Evolutionary conservation across 2,329 filamentous ascomycete species (phyloP).

Genomic region (Niveomyces coronatus): DNA sequence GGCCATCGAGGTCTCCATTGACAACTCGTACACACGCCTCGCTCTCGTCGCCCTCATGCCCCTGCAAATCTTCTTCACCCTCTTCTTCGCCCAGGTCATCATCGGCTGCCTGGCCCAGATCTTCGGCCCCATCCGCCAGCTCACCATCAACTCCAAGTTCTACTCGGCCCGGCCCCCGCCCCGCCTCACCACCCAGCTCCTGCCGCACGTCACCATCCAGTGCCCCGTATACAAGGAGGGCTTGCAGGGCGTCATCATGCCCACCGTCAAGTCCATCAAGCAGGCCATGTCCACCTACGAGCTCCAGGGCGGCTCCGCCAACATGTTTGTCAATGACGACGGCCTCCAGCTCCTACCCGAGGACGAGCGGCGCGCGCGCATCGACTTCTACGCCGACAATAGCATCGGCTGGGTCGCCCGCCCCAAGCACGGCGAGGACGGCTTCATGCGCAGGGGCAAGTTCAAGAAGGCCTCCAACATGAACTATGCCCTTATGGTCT

Average conservation of each 20-base stretch:
- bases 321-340: slow-evolving; percentile 53
- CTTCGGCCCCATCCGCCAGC: slow-evolving; percentile 63
- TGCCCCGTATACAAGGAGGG: slow-evolving; percentile 42
- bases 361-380: slow-evolving; percentile 28
- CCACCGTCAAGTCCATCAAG: slow-evolving; percentile 37
- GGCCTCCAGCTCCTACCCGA: slow-evolving; percentile 45
- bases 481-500: slow-evolving; percentile 58
- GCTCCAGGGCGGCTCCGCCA: slow-evolving; percentile 32
- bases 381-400: slow-evolving; percentile 38
- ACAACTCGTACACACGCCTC: slow-evolving; percentile 51
- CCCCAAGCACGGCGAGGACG: slow-evolving; percentile 34
- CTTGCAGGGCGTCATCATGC: slow-evolving; percentile 33
- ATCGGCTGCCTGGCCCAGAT: slow-evolving; percentile 66
- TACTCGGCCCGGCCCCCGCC: slow-evolving; percentile 64
- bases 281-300: slow-evolving; percentile 41
- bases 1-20: slow-evolving; percentile 57
- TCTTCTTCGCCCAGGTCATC: slow-evolving; percentile 74
- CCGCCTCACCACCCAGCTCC: slow-evolving; percentile 42
- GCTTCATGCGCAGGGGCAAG: slow-evolving; percentile 47
- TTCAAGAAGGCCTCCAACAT: slow-evolving; percentile 71
- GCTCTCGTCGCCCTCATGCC: slow-evolving; percentile 57
- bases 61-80: slow-evolving; percentile 68
- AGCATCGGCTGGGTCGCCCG: slow-evolving; percentile 39
- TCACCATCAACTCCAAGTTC: slow-evolving; percentile 69
- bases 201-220: slow-evolving; percentile 73